A percentile compares a stretch with the other conserved stretches of the same genome.
Conservation (phyloP, 176 grass and related monocot genomes). For the Lolium multiflorum region DNA sequence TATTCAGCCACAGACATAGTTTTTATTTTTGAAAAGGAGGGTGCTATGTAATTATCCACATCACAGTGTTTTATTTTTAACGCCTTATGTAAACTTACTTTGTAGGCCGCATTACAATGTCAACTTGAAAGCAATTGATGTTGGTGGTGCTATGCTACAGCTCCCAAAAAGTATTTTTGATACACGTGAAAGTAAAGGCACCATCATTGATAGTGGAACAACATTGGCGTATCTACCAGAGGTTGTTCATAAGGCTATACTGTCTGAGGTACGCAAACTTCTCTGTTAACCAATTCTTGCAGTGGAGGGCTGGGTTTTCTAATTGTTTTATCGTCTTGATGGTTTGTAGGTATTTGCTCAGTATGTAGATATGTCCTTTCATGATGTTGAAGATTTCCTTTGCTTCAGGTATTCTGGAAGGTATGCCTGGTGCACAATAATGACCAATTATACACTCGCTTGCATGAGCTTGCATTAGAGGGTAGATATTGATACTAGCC, state of each 20-base stretch:
- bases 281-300: slow-evolving; percentile 14
- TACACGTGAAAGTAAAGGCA: slow-evolving; percentile 61
- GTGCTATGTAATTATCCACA: too few species aligned
- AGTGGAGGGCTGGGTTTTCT: slow-evolving; percentile 11
- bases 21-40: too few species aligned
- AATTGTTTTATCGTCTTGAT: slow-evolving; percentile 31
- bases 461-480: neutral
- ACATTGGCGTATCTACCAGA: slow-evolving; percentile 86
- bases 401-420: slow-evolving; percentile 87
- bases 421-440: slow-evolving; percentile 43
- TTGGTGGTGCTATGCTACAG: slow-evolving; percentile 64
- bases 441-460: neutral
- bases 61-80: neutral
- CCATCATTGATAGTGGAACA: slow-evolving; percentile 96
- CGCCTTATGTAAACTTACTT: slow-evolving; percentile 33
- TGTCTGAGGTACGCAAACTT: slow-evolving; percentile 15
- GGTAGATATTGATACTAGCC: slow-evolving; percentile 22
- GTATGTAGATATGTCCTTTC: slow-evolving; percentile 53
- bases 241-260: slow-evolving; percentile 58
- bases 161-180: slow-evolving; percentile 70
- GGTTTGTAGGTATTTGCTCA: slow-evolving; percentile 71
- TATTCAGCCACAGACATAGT: neutral
- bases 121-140: slow-evolving; percentile 75
- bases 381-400: slow-evolving; percentile 56
- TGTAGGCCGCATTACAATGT: slow-evolving; percentile 92